A percentile compares a stretch with the other conserved stretches of the same genome.
Evolutionary conservation across 192 early-diverging fungal genomes (phyloP).

Genomic region (Martensiomyces pterosporus): DNA sequence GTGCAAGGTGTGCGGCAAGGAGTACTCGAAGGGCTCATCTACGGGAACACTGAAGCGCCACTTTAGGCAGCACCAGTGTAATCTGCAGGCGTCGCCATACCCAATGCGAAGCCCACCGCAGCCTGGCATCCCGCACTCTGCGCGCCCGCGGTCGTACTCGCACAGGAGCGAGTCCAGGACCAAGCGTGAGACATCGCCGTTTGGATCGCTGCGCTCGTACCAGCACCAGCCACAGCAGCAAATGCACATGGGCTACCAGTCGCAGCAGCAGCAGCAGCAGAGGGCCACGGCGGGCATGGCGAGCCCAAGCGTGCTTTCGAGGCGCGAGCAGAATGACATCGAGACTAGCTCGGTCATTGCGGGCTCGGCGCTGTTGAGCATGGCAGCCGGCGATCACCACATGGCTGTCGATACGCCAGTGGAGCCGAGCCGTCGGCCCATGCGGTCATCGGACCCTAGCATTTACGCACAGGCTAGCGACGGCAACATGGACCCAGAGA

Average conservation of each 20-base stretch:
- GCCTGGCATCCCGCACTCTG: constrained; percentile 3
- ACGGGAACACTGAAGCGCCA: constrained; percentile 52
- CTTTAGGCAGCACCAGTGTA: constrained; percentile 47
- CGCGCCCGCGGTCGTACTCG: constrained; percentile 46
- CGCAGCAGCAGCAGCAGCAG: constrained; percentile 1
- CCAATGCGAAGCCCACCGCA: constrained; percentile 27
- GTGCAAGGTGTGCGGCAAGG: constrained; percentile 47
- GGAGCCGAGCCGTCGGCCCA: constrained; percentile 18
- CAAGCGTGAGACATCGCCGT: constrained; percentile 37
- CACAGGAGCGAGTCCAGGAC: constrained; percentile 36
- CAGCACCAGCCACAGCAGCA: constrained; percentile 1
- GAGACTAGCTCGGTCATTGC: constrained; percentile 46
- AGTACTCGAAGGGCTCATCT: constrained; percentile 50
- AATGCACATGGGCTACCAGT: no score
- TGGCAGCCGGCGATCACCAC: constrained; percentile 38
- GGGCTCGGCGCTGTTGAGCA: constrained; percentile 49
- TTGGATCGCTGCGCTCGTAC: constrained; percentile 1
- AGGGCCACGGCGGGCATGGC: no score
- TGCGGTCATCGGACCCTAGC: constrained; percentile 41
- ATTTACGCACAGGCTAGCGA: constrained; percentile 24
- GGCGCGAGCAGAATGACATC: constrained; percentile 13
- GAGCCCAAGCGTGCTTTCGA: no score
- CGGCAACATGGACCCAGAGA: constrained; percentile 24
- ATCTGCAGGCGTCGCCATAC: constrained; percentile 18
- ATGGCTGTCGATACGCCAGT: constrained; percentile 18